These are phyloP conservation scores for Ogataea polymorpha DNA, from an alignment of 805 yeast species.

Conservation along the genomic window DNA sequence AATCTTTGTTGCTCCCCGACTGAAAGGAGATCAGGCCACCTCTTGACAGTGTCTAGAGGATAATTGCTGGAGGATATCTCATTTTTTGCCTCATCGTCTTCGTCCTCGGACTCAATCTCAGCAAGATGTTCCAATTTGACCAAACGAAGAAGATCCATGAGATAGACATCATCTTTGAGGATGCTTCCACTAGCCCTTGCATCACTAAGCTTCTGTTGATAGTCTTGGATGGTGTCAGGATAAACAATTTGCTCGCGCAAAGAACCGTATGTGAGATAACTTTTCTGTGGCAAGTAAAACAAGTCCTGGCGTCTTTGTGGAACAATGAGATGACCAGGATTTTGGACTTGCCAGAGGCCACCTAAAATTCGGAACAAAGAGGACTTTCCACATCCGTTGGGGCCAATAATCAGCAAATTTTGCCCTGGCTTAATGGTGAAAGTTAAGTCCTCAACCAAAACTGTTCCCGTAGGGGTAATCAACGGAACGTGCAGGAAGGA, in stretches of 20 bases:
- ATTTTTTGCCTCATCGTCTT: slow-evolving; percentile 17
- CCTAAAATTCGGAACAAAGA: slow-evolving; percentile 88
- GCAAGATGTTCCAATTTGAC: slow-evolving; percentile 60
- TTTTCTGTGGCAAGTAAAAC: slow-evolving; percentile 90
- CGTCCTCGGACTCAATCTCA: slow-evolving; percentile 32
- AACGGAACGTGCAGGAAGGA: slow-evolving; percentile 76
- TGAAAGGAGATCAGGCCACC: slow-evolving; percentile 87
- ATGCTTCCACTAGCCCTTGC: slow-evolving; percentile 33
- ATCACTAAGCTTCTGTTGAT: slow-evolving; percentile 33
- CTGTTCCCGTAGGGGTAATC: slow-evolving; percentile 79
- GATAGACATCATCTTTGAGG: slow-evolving; percentile 44
- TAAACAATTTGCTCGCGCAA: slow-evolving; percentile 86
- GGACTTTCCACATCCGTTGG: slow-evolving; percentile 95
- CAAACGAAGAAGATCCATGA: slow-evolving; percentile 50
- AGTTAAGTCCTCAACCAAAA: slow-evolving; percentile 59
- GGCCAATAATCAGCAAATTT: slow-evolving; percentile 87
- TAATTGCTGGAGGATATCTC: slow-evolving; percentile 15
- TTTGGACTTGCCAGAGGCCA: slow-evolving; percentile 84
- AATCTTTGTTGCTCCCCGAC: slow-evolving; percentile 91
- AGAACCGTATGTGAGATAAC: slow-evolving; percentile 77
- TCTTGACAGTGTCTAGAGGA: slow-evolving; percentile 66
- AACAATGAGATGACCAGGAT: slow-evolving; percentile 52
- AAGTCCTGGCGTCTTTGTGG: slow-evolving; percentile 65
- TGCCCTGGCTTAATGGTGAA: slow-evolving; percentile 79
- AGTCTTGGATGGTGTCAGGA: slow-evolving; percentile 69